Percentiles rank a stretch among this genome's conserved stretches.
Conservation (phyloP, 805 yeast species). For the Vanderwaltozyma tropicalis region DNA sequence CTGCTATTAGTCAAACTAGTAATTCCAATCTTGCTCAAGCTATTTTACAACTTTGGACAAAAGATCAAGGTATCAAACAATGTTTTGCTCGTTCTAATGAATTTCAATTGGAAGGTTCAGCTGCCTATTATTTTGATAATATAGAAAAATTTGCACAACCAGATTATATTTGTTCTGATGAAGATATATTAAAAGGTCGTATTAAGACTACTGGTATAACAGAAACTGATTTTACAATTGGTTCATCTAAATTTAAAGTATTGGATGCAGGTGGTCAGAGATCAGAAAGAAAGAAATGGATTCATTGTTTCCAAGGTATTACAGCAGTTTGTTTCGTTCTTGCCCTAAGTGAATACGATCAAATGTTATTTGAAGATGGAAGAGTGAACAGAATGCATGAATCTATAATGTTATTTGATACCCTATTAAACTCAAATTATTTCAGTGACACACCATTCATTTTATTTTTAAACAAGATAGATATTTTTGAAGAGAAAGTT, state of each 20-base stretch:
- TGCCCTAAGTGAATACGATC: constrained; percentile 89
- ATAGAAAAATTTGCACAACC: constrained; percentile 55
- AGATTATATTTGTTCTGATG: constrained; percentile 60
- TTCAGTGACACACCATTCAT: constrained; percentile 80
- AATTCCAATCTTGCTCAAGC: constrained; percentile 62
- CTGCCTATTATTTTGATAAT: constrained; percentile 69
- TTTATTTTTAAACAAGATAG: constrained; percentile 80
- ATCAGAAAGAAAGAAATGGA: constrained; percentile 86
- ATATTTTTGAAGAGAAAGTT: constrained; percentile 66
- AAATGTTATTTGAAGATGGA: constrained; percentile 81
- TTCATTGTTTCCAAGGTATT: constrained; percentile 85
- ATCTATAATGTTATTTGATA: constrained; percentile 71
- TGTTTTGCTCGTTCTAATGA: constrained; percentile 55
- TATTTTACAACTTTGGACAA: constrained; percentile 55
- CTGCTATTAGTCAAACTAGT: constrained; percentile 10
- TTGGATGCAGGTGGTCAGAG: constrained; percentile 97
- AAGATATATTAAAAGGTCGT: constrained; percentile 80
- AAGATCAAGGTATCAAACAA: constrained; percentile 54
- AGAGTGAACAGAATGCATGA: constrained; percentile 86
- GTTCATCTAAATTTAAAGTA: constrained; percentile 57
- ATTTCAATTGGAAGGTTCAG: constrained; percentile 79
- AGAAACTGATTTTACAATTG: constrained; percentile 68
- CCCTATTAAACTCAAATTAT: constrained; percentile 78
- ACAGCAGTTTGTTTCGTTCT: constrained; percentile 80
- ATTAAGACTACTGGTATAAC: constrained; percentile 94